Evolutionary conservation across 768 basidiomycete genomes (phyloP), one percentile per base, ranked within the genome.

Genomic region (Macrolepiota albuminosa): DNA sequence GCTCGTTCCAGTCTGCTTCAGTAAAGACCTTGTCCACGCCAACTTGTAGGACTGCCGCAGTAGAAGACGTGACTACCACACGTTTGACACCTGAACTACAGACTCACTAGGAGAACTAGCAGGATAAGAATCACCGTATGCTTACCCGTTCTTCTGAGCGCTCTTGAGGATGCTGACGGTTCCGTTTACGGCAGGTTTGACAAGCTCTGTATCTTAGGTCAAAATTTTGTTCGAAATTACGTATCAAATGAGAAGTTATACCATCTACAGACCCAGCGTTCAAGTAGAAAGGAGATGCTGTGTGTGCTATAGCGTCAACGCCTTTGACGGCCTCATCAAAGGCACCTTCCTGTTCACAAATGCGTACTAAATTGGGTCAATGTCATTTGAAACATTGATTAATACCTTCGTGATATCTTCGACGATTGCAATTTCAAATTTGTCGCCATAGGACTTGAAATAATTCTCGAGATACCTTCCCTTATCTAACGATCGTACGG

Each of bases 251-350:
- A 29, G 7, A 9, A 18, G 47, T 46, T 48, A 6, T 53, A 69
- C 66, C 68, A 18, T 67, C 57, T 40, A 79, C 78, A 39, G 81
- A 74, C 13, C 72, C 71, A 1, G 73, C 77, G 7, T 75, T 71
- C 52, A 75, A 59, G 57, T 81, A 76, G 66, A 83, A 78, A 2
- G 86, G 86, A 1, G 86, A 86, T 0, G 86, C 85, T 6, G 79
- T 80, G 67, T 89, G 87, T 40, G 71, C 77, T 51, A 91, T 78
- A 1, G 79, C 89, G 57, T 87, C 82, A 9, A 89, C 81, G 4
- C 79, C 87, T 67, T 84, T 81, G 61, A 89, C 84, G 2, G 84
- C 87, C 51, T 88, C 81, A 68, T 90, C 86, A 60, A 89, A 92
- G 1, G 84, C 86, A 16, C 81, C 81, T 4, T 76, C 76, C 81